Evolutionary conservation across 805 yeast species (phyloP).

Genomic region (Wickerhamomyces mucosus): DNA sequence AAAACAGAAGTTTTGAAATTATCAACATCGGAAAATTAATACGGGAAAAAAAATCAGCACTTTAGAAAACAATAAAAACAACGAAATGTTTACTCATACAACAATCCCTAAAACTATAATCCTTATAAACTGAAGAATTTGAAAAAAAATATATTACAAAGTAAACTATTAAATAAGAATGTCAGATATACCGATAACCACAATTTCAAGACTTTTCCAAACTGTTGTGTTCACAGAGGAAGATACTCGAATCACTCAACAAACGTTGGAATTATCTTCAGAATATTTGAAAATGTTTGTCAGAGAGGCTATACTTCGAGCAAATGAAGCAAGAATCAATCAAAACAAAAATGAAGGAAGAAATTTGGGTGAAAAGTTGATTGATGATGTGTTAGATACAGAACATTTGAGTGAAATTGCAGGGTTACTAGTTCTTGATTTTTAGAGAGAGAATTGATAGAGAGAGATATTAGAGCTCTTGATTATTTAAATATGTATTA

Average conservation of each 20-base stretch:
- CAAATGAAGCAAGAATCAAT: conserved; percentile 41
- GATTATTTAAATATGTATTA: background rate
- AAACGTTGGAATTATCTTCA: conserved; percentile 38
- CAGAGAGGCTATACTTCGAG: conserved; percentile 47
- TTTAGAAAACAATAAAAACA: no score
- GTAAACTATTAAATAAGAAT: background rate
- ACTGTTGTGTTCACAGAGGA: conserved; percentile 38
- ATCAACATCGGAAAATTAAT: no score
- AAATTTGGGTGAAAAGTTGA: conserved; percentile 6
- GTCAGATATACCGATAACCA: conserved; percentile 19
- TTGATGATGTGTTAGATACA: conserved; percentile 34
- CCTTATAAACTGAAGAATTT: background rate
- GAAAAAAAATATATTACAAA: conserved; percentile 1
- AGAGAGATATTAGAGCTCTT: background rate
- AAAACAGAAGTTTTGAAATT: no score
- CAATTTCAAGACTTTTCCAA: conserved; percentile 43
- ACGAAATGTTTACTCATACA: no score
- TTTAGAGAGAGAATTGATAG: no score
- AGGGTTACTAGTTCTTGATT: conserved; percentile 49
- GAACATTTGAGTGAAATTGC: conserved; percentile 46
- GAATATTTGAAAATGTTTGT: conserved; percentile 50
- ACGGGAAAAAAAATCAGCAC: no score
- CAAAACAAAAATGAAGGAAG: conserved; percentile 9
- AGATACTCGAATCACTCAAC: conserved; percentile 37
- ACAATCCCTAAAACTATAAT: no score